Evolutionary conservation across 768 basidiomycete species (phyloP).

Genomic region (Gyrodon lividus): DNA sequence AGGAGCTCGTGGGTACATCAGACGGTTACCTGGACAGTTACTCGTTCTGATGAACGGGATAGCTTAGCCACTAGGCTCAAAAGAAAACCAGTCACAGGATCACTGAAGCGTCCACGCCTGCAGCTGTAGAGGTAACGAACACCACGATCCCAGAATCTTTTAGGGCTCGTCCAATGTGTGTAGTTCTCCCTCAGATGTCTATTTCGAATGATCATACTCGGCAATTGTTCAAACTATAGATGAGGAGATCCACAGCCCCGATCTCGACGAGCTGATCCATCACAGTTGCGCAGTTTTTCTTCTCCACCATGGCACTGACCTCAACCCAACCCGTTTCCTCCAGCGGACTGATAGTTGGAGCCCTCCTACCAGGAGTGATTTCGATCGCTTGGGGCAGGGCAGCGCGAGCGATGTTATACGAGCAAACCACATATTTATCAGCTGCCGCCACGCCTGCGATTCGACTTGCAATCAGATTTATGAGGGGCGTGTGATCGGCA

Average conservation of each 20-base stretch:
- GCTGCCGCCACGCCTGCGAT: constrained; percentile 92
- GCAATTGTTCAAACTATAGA: constrained; percentile 91
- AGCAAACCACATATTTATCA: constrained; percentile 81
- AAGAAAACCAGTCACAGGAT: no score
- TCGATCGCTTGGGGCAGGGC: constrained; percentile 57
- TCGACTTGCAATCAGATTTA: constrained; percentile 78
- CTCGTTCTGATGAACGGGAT: no score
- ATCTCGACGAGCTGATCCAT: constrained; percentile 86
- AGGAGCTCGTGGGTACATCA: no score
- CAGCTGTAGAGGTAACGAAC: no score
- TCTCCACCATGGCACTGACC: constrained; percentile 91
- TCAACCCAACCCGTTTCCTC: constrained; percentile 88
- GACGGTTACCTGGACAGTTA: no score
- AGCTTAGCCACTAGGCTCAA: no score
- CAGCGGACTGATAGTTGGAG: constrained; percentile 82
- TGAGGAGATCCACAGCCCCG: constrained; percentile 89
- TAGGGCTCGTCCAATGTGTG: not conserved
- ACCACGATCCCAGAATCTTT: no score
- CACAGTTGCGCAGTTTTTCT: constrained; percentile 69
- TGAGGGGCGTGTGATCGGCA: constrained; percentile 60
- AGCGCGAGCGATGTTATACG: constrained; percentile 84
- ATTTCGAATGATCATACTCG: constrained; percentile 53
- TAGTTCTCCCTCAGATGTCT: not conserved
- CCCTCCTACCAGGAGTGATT: constrained; percentile 87
- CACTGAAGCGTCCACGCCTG: no score